A percentile compares a stretch with the other conserved stretches of the same genome.
Conservation (phyloP, 1,284 basidiomycete species). For the Abortiporus biennis region DNA sequence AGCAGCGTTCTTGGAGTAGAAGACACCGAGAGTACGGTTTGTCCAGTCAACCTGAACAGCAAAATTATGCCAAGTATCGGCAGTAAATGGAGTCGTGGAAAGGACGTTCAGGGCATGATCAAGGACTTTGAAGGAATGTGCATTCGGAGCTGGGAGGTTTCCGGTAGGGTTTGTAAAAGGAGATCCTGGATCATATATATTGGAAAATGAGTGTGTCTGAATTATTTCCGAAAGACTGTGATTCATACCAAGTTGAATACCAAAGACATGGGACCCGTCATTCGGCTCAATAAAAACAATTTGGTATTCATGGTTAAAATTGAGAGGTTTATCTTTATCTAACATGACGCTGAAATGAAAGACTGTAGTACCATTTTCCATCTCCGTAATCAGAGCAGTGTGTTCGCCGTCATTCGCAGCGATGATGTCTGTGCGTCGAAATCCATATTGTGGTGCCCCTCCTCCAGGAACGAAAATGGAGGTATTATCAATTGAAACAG, state of each 20-base stretch:
- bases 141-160: conserved; percentile 29
- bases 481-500: conserved; percentile 48
- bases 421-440: conserved; percentile 54
- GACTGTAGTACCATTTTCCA: conserved; percentile 39
- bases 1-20: conserved; percentile 38
- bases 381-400: conserved; percentile 30
- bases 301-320: conserved; percentile 54
- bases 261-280: conserved; percentile 54
- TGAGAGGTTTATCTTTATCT: conserved; percentile 39
- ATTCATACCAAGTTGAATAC: conserved; percentile 45
- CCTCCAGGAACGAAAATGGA: conserved; percentile 55
- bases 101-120: conserved; percentile 47
- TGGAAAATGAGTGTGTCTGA: background rate
- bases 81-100: conserved; percentile 41
- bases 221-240: no score
- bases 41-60: conserved; percentile 52
- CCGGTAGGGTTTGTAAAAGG: conserved; percentile 49
- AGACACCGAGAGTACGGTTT: conserved; percentile 39
- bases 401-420: conserved; percentile 34
- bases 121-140: conserved; percentile 43
- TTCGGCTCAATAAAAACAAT: conserved; percentile 55
- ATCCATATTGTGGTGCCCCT: conserved; percentile 41
- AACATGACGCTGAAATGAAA: conserved; percentile 52
- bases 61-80: conserved; percentile 52
- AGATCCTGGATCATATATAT: conserved; percentile 30